Conservation (phyloP, 805 yeast genomes). For the Ogataea polymorpha region DNA sequence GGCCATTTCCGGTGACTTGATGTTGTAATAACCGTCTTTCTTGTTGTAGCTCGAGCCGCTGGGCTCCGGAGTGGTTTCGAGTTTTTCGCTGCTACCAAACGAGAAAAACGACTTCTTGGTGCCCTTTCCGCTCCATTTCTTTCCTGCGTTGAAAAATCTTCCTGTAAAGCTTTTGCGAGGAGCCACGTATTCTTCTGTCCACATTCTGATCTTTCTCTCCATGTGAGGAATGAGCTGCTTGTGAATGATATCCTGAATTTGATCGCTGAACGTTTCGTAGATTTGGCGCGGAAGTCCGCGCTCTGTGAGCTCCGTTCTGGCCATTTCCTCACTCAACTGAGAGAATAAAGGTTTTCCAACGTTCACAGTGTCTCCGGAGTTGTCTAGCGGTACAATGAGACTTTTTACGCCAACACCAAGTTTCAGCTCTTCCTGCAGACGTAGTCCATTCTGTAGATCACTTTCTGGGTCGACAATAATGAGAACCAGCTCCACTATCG, state of each 20-base stretch:
- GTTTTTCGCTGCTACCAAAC: constrained; percentile 23
- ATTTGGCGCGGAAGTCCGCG: constrained; percentile 16
- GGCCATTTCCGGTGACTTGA: constrained; percentile 64
- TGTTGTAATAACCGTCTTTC: constrained; percentile 56
- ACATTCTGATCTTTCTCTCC: constrained; percentile 73
- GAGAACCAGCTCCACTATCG: constrained; percentile 52
- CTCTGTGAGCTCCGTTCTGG: constrained; percentile 7
- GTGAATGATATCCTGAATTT: constrained; percentile 45
- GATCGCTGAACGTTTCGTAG: constrained; percentile 32
- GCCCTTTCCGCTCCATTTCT: constrained; percentile 45
- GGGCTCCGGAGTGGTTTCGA: constrained; percentile 4
- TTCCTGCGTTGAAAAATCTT: constrained; percentile 61
- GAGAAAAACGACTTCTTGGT: constrained; percentile 33
- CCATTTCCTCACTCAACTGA: constrained; percentile 47
- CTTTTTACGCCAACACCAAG: constrained; percentile 21
- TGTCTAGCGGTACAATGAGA: constrained; percentile 18
- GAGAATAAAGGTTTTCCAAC: constrained; percentile 33
- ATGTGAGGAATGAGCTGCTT: constrained; percentile 71
- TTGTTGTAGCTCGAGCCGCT: constrained; percentile 38
- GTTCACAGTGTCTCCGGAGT: constrained; percentile 3
- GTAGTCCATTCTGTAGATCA: constrained; percentile 39
- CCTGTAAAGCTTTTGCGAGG: constrained; percentile 78
- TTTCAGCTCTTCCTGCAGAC: constrained; percentile 32
- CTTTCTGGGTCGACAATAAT: constrained; percentile 46
- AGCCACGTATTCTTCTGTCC: constrained; percentile 81